Evolutionary conservation across 176 grass and related monocot genomes (phyloP), one percentile per base, ranked within the genome.

Genomic region (Oryza glaberrima): DNA sequence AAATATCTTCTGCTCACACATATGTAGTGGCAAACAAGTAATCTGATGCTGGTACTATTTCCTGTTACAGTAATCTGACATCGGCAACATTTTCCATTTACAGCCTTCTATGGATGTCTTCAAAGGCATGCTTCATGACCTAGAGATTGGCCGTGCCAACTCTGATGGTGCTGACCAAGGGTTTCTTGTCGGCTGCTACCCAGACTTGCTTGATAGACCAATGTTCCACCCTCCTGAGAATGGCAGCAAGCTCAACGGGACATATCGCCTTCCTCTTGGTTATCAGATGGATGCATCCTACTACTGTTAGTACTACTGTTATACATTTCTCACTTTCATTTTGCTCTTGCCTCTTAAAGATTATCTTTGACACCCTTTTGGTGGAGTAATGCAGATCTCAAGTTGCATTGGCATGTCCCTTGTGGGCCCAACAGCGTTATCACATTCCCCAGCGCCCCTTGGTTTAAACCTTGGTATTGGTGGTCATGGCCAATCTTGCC

Each of bases 201-300:
- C 97, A 11, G 94, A 99, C 76, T 87, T 99, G 88, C 92, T 99
- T 5, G 91, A 96, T 70, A 85, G 40, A 72, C 90, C 93, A 77
- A 82, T 99, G 94, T 99, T 99, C 79, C 88, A 96, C 86, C 94
- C 94, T 54, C 94, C 92, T 11, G 83, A 81, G 26, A 96, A 99
- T 3, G 88, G 90, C n/a, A 96, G 85, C 61, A 99, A 96, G 84
- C 91, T 94, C 49, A 88, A 92, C 1, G 97, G 97, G 76, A 94
- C 91, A 19, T 99, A 94, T 75, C 91, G 97, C 25, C 97, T 99
- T 72, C 94, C 97, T 79, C 90, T 99, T 0, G 97, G 97, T 30
- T 99, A 99, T 80, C 97, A 99, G 85, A 99, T 99, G 97, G 97
- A 99, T 28, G 97, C 97, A 61, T 99, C 97, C 13, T 99, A 99